phyloP scores from a whole-genome alignment of 148 eudicot genomes.

The Spergularia marina region DNA sequence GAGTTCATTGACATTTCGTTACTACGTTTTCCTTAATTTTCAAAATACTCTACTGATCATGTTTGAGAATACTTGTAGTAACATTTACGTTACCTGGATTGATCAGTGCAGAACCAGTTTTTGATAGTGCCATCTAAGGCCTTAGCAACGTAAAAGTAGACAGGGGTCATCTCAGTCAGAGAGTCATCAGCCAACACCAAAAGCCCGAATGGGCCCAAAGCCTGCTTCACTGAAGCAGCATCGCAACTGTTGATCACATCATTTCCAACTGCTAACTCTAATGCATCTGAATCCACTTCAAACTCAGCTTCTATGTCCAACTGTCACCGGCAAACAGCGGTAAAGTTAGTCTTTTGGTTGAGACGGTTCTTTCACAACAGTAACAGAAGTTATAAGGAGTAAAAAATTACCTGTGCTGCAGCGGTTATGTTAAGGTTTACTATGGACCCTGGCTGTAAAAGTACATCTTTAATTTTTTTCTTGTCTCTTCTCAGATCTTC shows the following conservation, averaged over 20 bases:
- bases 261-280: constrained; percentile 43
- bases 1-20: background rate
- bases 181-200: constrained; percentile 67
- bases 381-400: no score
- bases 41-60: background rate
- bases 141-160: constrained; percentile 74
- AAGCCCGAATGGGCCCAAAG: constrained; percentile 83
- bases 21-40: no score
- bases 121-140: constrained; percentile 48
- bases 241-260: constrained; percentile 61
- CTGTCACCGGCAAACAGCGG: constrained; percentile 26
- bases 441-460: constrained; percentile 60
- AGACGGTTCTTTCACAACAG: no score
- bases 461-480: constrained; percentile 29
- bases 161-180: constrained; percentile 71
- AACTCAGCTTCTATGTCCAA: constrained; percentile 73
- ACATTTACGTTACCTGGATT: constrained; percentile 42
- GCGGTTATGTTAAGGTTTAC: constrained; percentile 52
- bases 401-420: constrained; percentile 58
- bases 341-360: constrained; percentile 5
- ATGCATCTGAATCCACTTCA: constrained; percentile 44
- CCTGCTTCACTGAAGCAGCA: constrained; percentile 50
- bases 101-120: constrained; percentile 81
- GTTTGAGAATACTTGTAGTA: background rate
- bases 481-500: constrained; percentile 51